phyloP scores from a whole-genome alignment of 2,329 filamentous ascomycete species.

The Trichoderma pleuroti region DNA sequence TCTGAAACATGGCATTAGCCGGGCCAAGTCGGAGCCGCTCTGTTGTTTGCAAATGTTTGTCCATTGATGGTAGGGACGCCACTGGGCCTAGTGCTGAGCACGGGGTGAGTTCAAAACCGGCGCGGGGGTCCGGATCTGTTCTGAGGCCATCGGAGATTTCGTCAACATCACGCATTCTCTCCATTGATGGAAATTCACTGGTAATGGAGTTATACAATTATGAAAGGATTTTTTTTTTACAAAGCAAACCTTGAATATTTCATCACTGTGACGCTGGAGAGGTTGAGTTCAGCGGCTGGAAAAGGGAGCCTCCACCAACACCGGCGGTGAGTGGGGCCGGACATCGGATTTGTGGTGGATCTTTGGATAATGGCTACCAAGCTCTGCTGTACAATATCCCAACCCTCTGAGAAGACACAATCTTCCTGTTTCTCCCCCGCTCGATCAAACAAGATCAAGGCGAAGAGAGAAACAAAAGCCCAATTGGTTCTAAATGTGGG shows the following conservation, averaged over 20 bases:
- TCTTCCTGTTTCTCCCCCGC: not conserved
- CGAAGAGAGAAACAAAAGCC: not conserved
- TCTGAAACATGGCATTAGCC: not conserved
- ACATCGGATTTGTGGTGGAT: not conserved
- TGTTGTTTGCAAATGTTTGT: not conserved
- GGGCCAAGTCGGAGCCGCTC: not conserved
- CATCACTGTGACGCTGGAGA: not conserved
- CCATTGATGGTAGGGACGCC: not conserved
- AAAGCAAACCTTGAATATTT: not conserved
- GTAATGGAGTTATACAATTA: not conserved
- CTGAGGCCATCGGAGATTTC: not conserved
- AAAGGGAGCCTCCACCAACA: not conserved
- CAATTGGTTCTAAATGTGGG: not conserved
- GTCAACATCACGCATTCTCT: not conserved
- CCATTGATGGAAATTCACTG: not conserved
- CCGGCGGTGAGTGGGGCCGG: constrained; percentile 12
- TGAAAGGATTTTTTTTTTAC: not conserved
- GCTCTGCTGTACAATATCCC: not conserved
- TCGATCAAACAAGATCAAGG: not conserved
- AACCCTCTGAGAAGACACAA: not conserved
- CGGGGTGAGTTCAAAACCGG: not conserved
- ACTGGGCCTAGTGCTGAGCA: not conserved
- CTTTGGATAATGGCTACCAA: not conserved
- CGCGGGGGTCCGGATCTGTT: not conserved
- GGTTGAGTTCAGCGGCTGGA: not conserved